Conservation (phyloP, 2,329 filamentous ascomycete genomes). For the Aureobasidium sp. region DNA sequence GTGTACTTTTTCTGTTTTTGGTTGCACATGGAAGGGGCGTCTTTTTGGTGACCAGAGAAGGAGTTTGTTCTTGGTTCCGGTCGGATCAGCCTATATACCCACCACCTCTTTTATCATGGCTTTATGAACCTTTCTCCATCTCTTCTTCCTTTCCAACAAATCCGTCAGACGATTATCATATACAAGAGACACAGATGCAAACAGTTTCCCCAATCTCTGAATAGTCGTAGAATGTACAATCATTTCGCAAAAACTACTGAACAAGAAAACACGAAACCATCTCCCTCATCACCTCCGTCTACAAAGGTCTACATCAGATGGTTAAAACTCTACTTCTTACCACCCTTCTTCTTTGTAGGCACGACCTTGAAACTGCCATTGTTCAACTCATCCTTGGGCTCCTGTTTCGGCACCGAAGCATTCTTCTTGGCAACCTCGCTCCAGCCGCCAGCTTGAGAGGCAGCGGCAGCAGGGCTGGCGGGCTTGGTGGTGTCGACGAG, state of each 20-base stretch:
- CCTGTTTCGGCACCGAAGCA: constrained; percentile 25
- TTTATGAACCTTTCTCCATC: constrained; percentile 1
- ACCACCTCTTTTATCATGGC: background rate
- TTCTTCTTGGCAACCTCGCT: constrained; percentile 92
- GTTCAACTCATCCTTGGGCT: constrained; percentile 35
- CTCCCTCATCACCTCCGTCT: background rate
- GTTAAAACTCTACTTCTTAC: constrained; percentile 27
- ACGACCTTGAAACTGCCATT: constrained; percentile 81
- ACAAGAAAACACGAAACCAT: background rate
- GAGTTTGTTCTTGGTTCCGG: background rate
- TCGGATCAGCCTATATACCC: background rate
- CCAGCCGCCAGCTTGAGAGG: constrained; percentile 62
- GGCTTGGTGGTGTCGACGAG: constrained; percentile 59
- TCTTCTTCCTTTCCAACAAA: background rate
- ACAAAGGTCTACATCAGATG: background rate
- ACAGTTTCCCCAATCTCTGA: background rate
- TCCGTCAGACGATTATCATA: no score
- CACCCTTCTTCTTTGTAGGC: constrained; percentile 78
- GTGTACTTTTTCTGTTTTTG: background rate
- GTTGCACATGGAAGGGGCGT: background rate
- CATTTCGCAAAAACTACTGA: background rate
- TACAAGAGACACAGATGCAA: background rate
- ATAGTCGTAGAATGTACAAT: background rate
- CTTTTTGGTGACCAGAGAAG: background rate
- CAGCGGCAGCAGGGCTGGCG: constrained; percentile 42